phyloP scores from a whole-genome alignment of 106 monocot genomes.

The Agapanthus africanus region DNA sequence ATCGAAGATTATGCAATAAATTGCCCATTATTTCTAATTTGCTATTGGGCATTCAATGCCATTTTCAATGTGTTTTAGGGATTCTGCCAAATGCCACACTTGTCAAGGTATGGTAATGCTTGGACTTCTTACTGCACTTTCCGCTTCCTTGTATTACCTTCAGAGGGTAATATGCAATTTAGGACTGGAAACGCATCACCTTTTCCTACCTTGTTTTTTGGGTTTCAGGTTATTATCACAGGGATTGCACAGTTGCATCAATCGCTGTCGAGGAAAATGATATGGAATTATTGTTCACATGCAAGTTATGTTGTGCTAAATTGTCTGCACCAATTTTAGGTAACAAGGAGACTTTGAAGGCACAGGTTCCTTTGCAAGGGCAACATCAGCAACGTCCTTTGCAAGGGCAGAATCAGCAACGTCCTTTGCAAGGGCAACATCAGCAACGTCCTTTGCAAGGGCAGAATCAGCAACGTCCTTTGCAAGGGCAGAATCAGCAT shows the following conservation, averaged over 20 bases:
- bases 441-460: constrained; percentile 15
- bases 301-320: constrained; percentile 43
- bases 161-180: background rate
- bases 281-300: constrained; percentile 22
- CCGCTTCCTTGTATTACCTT: background rate
- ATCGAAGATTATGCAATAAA: too few species aligned
- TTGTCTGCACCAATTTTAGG: constrained; percentile 6
- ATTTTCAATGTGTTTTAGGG: constrained; percentile 35
- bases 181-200: background rate
- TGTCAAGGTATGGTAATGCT: constrained; percentile 62
- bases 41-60: background rate
- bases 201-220: background rate
- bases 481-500: constrained; percentile 1
- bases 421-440: background rate
- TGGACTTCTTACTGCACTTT: background rate
- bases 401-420: background rate
- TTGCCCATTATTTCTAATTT: constrained; percentile 6
- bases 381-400: background rate
- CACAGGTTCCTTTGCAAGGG: constrained; percentile 15
- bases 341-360: constrained; percentile 14
- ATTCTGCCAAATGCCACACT: constrained; percentile 49
- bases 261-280: constrained; percentile 11
- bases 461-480: background rate
- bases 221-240: constrained; percentile 64
- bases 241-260: constrained; percentile 37